Base-by-base conservation (phyloP, 805 yeast genomes). In the Hemisphaericaspora nanyangensis region DNA sequence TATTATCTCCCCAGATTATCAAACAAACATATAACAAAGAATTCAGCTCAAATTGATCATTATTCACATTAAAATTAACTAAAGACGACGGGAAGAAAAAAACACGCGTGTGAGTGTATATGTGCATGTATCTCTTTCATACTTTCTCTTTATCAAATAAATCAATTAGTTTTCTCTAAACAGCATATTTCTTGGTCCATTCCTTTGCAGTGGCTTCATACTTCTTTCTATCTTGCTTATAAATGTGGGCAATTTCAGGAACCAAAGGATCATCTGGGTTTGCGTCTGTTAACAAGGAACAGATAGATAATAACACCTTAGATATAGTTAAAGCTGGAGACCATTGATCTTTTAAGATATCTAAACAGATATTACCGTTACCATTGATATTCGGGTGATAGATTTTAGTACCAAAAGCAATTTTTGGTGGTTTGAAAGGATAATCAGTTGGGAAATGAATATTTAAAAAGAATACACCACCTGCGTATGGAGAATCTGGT, bases 191-290 rank as follows among this genome's bases (percentile, higher is more conserved):
- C 73, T 91, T 85, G 25, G 99, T 93, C 98, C 98, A 93, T 71
- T 93, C 99, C 60, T 85, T 82, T 43, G 99, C 99, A 41, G 95
- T 89, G 50, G 95, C 87, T 70, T 93, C 97, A 65, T 89, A 93
- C 67, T 89, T 88, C 34, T 88, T 76, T 61, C 93, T 78, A 70
- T 93, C 97, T 51, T 89, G 87, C 73, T 90, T 90, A 74, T 90
- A 95, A 48, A 90, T 79, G 60, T 91, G 95, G 36, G 98, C 98
- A 56, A 93, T 93, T 68, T 93, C 99, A 17, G 98, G 97, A 29
- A 93, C 99, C 62, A 93, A 79, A 45, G 99, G 99, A 74, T 93
- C 99, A 63, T 93, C 99, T 28, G 98, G 98, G 60, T 91, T 91
- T 37, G 99, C 98, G 65, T 93, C 98, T 22, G 98, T 91, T 59